phyloP scores from a whole-genome alignment of 768 basidiomycete species.

The Floccularia luteovirens region DNA sequence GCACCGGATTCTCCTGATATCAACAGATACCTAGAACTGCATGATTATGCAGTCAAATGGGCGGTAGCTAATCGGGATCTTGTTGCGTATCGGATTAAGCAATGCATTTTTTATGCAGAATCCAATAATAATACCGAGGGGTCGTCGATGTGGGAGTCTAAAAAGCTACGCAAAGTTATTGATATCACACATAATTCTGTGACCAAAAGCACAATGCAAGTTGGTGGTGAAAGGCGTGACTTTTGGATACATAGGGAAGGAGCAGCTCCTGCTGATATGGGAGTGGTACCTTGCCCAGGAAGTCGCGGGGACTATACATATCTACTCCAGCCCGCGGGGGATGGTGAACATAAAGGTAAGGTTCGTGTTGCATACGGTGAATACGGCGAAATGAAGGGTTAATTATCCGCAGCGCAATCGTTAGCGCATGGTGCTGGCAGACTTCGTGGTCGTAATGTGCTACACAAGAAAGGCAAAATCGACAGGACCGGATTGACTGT shows the following conservation, averaged over 20 bases:
- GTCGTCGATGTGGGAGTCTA: constrained; percentile 1
- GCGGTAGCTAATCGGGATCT: constrained; percentile 29
- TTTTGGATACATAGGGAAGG: constrained; percentile 31
- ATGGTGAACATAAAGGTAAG: constrained; percentile 25
- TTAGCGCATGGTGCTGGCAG: constrained; percentile 32
- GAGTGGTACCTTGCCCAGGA: constrained; percentile 28
- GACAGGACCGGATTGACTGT: constrained; percentile 19
- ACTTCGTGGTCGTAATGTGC: constrained; percentile 20
- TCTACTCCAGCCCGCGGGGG: constrained; percentile 23
- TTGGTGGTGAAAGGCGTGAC: constrained; percentile 11
- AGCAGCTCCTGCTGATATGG: constrained; percentile 26
- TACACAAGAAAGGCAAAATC: constrained; percentile 21
- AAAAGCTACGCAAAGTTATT: constrained; percentile 17
- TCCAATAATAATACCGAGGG: constrained; percentile 1
- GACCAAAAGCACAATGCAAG: constrained; percentile 11
- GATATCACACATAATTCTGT: constrained; percentile 33
- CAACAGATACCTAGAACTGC: constrained; percentile 20
- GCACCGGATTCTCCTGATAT: constrained; percentile 18
- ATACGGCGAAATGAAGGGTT: background rate
- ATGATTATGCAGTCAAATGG: constrained; percentile 30
- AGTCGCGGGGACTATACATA: constrained; percentile 28
- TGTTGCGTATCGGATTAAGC: constrained; percentile 24
- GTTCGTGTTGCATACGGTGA: background rate
- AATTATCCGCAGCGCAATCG: constrained; percentile 16
- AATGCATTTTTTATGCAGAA: constrained; percentile 17